Percentiles rank a stretch among this genome's conserved stretches.
Evolutionary conservation across 2,329 filamentous ascomycete species (phyloP).

Genomic region (Cryphonectria radicalis): DNA sequence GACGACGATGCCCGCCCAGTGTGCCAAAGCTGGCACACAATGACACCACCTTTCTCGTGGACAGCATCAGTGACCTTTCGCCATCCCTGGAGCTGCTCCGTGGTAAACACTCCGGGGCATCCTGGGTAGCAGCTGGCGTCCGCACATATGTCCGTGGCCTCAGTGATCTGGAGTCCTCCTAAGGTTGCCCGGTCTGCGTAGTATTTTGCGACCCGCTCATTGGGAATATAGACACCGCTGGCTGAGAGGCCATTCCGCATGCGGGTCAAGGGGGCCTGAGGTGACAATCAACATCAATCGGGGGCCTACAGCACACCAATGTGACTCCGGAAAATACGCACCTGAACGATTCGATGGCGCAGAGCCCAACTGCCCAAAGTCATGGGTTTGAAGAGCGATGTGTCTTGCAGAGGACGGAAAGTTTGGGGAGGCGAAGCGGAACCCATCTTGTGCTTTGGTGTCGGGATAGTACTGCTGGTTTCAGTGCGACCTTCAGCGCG

Average conservation of each 20-base stretch:
- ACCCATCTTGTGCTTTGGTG: conserved; percentile 15
- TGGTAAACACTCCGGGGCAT: conserved; percentile 38
- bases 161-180: conserved; percentile 38
- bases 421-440: conserved; percentile 12
- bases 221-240: conserved; percentile 41
- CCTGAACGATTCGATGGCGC: conserved; percentile 44
- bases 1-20: conserved; percentile 37
- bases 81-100: conserved; percentile 38
- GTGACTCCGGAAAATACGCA: background rate
- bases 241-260: conserved; percentile 40
- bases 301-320: conserved; percentile 23
- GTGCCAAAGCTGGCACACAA: conserved; percentile 61
- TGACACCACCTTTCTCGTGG: conserved; percentile 60
- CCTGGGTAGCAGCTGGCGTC: conserved; percentile 37
- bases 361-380: conserved; percentile 41
- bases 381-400: conserved; percentile 41
- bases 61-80: conserved; percentile 61
- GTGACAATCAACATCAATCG: background rate
- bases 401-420: conserved; percentile 32
- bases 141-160: conserved; percentile 39
- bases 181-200: conserved; percentile 40
- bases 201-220: conserved; percentile 36
- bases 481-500: too few relatives aligned
- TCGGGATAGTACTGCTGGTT: too few relatives aligned
- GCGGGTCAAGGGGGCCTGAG: conserved; percentile 37